Conservation (phyloP, 805 yeast genomes). For the Jamesozyma spencerorum region DNA sequence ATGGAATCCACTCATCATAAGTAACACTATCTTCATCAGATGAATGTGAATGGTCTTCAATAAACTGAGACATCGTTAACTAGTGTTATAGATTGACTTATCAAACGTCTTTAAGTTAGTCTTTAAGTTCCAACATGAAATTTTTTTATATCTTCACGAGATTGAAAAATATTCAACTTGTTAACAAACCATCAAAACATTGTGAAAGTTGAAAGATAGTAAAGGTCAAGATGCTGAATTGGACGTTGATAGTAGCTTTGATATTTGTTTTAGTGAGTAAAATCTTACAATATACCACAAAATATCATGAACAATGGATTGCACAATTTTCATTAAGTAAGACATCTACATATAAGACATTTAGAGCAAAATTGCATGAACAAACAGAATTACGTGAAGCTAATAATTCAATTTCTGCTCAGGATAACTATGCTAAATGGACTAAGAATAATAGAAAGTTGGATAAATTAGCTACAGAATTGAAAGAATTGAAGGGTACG, state of each 20-base stretch:
- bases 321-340: slow-evolving; percentile 5
- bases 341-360: slow-evolving; percentile 23
- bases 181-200: too few species aligned
- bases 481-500: slow-evolving; percentile 35
- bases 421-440: slow-evolving; percentile 94
- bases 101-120: background rate
- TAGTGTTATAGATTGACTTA: background rate
- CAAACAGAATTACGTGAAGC: slow-evolving; percentile 41
- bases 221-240: too few species aligned
- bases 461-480: slow-evolving; percentile 47
- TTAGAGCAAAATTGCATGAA: slow-evolving; percentile 34
- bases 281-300: slow-evolving; percentile 17
- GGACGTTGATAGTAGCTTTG: slow-evolving; percentile 14
- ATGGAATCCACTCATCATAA: slow-evolving; percentile 69
- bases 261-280: slow-evolving; percentile 16
- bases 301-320: slow-evolving; percentile 18
- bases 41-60: slow-evolving; percentile 17
- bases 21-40: slow-evolving; percentile 27
- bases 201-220: too few species aligned
- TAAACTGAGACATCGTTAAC: slow-evolving; percentile 18
- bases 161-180: too few species aligned
- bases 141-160: background rate
- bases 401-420: slow-evolving; percentile 63
- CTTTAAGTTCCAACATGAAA: background rate
- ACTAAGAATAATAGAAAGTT: slow-evolving; percentile 74